A percentile compares a stretch with the other conserved stretches of the same genome.
Evolutionary conservation across 2,329 filamentous ascomycete genomes (phyloP).

Genomic region (Pyricularia sp.): DNA sequence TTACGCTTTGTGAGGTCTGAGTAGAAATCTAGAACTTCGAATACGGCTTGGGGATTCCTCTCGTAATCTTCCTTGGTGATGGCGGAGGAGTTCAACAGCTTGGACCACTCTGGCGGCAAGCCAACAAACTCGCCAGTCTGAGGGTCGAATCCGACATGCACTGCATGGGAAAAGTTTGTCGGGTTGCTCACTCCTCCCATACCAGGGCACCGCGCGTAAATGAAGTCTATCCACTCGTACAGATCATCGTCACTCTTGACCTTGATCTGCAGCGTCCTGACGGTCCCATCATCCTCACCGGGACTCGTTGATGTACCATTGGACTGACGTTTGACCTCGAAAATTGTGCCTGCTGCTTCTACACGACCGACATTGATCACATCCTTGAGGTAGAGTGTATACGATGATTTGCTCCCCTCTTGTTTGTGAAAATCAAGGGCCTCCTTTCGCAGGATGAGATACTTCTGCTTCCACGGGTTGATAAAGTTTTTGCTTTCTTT

Average conservation of each 20-base stretch:
- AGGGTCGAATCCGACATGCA: conserved; percentile 95
- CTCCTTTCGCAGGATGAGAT: conserved; percentile 81
- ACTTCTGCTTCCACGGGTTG: conserved; percentile 80
- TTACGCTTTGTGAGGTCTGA: conserved; percentile 67
- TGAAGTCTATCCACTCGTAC: conserved; percentile 97
- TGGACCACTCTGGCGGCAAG: conserved; percentile 91
- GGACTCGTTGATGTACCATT: conserved; percentile 58
- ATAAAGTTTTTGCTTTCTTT: conserved; percentile 87
- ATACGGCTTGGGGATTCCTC: conserved; percentile 79
- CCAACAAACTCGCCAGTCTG: conserved; percentile 92
- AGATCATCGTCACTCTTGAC: conserved; percentile 94
- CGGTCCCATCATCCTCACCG: conserved; percentile 65
- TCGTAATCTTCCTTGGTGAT: conserved; percentile 98
- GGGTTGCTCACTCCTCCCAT: conserved; percentile 98
- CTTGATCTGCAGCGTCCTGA: conserved; percentile 77
- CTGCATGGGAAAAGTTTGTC: conserved; percentile 93
- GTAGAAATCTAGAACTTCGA: conserved; percentile 76
- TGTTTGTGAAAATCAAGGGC: conserved; percentile 90
- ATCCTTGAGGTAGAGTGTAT: conserved; percentile 73
- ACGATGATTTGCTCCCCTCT: conserved; percentile 75
- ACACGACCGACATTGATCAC: conserved; percentile 84
- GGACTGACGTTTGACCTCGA: conserved; percentile 75
- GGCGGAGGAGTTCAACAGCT: conserved; percentile 85
- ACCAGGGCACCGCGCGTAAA: conserved; percentile 89
- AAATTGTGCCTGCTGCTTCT: conserved; percentile 80